These are phyloP conservation scores for Penicillium angulare DNA, from an alignment of 495 filamentous ascomycete genomes.

Conservation along the genomic window DNA sequence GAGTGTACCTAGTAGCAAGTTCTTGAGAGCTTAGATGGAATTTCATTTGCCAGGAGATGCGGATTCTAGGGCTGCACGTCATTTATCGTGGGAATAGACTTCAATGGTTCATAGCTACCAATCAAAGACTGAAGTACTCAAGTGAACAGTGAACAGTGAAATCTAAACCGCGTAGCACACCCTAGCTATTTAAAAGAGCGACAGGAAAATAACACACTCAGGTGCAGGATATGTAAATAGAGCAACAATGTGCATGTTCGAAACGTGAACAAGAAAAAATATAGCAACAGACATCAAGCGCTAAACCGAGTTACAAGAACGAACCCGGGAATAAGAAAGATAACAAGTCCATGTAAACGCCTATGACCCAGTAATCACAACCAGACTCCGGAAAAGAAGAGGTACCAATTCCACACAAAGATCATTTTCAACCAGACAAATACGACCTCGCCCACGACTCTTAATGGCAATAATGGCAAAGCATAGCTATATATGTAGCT, in stretches of 20 bases:
- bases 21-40: not conserved
- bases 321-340: slow-evolving; percentile 16
- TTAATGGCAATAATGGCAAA: not conserved
- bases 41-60: too few species aligned
- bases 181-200: not conserved
- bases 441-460: not conserved
- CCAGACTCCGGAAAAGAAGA: slow-evolving; percentile 23
- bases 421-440: not conserved
- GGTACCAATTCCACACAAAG: slow-evolving; percentile 3
- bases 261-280: slow-evolving; percentile 12
- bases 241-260: slow-evolving; percentile 16
- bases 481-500: slow-evolving; percentile 3
- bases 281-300: slow-evolving; percentile 13
- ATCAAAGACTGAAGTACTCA: not conserved
- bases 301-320: slow-evolving; percentile 20
- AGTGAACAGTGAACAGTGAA: not conserved
- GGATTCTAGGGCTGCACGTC: too few species aligned
- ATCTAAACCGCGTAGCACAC: too few species aligned
- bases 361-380: slow-evolving; percentile 12
- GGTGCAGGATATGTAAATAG: slow-evolving; percentile 14
- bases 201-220: not conserved
- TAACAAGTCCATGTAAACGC: slow-evolving; percentile 14
- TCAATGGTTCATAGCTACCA: too few species aligned
- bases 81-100: too few species aligned
- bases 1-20: too few species aligned